These are phyloP conservation scores for Papiliotrema fonsecae DNA, from an alignment of 1,284 basidiomycete species.

Conservation along the genomic window DNA sequence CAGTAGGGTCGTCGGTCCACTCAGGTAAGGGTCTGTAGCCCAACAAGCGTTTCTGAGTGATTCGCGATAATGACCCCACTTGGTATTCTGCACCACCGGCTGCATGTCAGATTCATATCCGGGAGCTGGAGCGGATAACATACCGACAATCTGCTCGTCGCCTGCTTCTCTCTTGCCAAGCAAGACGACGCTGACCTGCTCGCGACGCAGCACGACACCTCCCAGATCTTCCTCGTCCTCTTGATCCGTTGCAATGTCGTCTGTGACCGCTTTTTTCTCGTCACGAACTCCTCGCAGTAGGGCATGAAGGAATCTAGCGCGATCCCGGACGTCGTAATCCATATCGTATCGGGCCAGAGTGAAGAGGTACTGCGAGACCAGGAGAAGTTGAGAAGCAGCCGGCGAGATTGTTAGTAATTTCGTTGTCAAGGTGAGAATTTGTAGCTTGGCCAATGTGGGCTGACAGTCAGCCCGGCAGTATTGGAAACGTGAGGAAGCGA, in stretches of 20 bases:
- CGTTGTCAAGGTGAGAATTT: conserved; percentile 72
- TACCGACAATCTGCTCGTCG: conserved; percentile 6
- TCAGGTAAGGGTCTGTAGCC: conserved; percentile 41
- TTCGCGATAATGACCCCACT: conserved; percentile 41
- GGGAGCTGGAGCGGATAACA: conserved; percentile 51
- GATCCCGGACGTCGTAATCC: conserved; percentile 83
- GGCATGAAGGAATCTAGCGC: conserved; percentile 70
- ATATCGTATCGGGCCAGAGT: conserved; percentile 79
- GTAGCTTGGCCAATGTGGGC: conserved; percentile 67
- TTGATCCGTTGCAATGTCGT: conserved; percentile 16
- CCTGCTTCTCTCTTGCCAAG: conserved; percentile 61
- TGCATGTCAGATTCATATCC: background rate
- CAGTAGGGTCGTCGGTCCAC: conserved; percentile 51
- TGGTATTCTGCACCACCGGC: conserved; percentile 16
- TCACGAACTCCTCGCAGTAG: conserved; percentile 57
- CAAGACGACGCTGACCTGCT: conserved; percentile 72
- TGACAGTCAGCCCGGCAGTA: conserved; percentile 29
- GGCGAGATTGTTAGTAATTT: conserved; percentile 73
- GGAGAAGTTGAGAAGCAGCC: conserved; percentile 50
- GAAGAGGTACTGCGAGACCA: conserved; percentile 66
- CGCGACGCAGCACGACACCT: conserved; percentile 71
- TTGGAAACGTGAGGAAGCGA: background rate
- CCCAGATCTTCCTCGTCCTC: conserved; percentile 51
- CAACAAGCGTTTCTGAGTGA: conserved; percentile 28
- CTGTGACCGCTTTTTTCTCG: conserved; percentile 28